Base-by-base conservation (phyloP, 148 eudicot genomes). In the Rhododendron ovatum region DNA sequence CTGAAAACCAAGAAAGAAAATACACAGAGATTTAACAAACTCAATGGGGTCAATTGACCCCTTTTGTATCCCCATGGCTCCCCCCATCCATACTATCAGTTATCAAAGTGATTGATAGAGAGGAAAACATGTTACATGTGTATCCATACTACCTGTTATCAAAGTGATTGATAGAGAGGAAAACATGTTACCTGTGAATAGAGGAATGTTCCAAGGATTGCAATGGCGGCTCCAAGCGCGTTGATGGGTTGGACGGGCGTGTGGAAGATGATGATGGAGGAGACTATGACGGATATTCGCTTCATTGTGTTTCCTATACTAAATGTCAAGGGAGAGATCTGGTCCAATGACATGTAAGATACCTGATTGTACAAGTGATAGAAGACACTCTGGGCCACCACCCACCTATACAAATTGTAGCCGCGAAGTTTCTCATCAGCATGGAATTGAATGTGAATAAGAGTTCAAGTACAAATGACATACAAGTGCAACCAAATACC, bases 291-390 rank as follows among this genome's bases (percentile, higher is more conserved):
- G 0, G 94, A 91, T 83, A 93, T 92, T 80, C 95, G 89, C 89
- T 93, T 93, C 94, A 93, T 92, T 22, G 95, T 93, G 86, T 93
- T 93, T 24, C 95, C 95, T 74, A 93, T 86, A 85, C 95, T 93
- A 87, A 93, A 93, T 65, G 95, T 93, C 88, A 93, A 85, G 18
- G 95, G 95, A 69, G 95, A 92, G 71, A 93, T 93, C 87, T 93
- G 92, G 75, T 93, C 94, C 69, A 93, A 85, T 5, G 95, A 93
- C 95, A 93, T 93, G 91, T 93, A 93, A 9, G 95, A 93, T 9
- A 92, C 95, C 85, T 93, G 95, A 74, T 93, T 93, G 84, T 93
- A 93, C 82, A 93, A 85, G 90, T 93, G 95, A 85, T 93, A 93
- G 90, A 93, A 93, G 35, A 93, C 91, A 87, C 95, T 93, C 47